phyloP scores from a whole-genome alignment of 805 yeast species.

The Yarrowia keelungensis region DNA sequence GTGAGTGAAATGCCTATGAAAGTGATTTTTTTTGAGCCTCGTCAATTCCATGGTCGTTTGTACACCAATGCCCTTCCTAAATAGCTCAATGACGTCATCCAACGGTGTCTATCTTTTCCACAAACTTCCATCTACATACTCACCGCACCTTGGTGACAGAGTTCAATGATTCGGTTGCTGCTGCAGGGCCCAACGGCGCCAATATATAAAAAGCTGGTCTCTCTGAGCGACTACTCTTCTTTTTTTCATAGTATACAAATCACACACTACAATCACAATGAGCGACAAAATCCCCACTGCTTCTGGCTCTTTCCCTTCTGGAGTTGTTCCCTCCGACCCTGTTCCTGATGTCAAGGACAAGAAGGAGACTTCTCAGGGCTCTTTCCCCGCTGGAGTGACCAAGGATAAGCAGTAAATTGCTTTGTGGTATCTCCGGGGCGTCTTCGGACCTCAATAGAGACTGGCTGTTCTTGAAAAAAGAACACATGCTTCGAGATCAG shows the following conservation, averaged over 20 bases:
- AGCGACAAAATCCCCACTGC: constrained; percentile 32
- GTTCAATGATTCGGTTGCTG: constrained; percentile 37
- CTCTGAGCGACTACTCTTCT: background rate
- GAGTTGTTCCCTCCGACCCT: constrained; percentile 34
- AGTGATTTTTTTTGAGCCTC: too few species aligned
- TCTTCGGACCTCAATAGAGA: too few species aligned
- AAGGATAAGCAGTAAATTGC: constrained; percentile 26
- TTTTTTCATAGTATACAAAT: background rate
- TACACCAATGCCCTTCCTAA: too few species aligned
- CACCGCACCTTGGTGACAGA: constrained; percentile 26
- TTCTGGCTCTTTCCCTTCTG: constrained; percentile 35
- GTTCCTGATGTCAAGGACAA: constrained; percentile 27
- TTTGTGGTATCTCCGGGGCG: background rate
- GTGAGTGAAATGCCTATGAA: too few species aligned
- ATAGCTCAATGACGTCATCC: constrained; percentile 12
- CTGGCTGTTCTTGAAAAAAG: too few species aligned
- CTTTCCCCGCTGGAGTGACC: constrained; percentile 31
- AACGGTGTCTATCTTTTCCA: constrained; percentile 14
- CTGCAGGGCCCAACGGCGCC: constrained; percentile 30
- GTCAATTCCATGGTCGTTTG: too few species aligned
- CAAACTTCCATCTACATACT: constrained; percentile 19
- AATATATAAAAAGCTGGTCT: constrained; percentile 18
- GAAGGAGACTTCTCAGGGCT: constrained; percentile 28
- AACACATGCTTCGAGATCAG: background rate
- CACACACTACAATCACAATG: constrained; percentile 6